These are phyloP conservation scores for Penicillium paradoxum DNA, from an alignment of 495 filamentous ascomycete species.

Conservation along the genomic window DNA sequence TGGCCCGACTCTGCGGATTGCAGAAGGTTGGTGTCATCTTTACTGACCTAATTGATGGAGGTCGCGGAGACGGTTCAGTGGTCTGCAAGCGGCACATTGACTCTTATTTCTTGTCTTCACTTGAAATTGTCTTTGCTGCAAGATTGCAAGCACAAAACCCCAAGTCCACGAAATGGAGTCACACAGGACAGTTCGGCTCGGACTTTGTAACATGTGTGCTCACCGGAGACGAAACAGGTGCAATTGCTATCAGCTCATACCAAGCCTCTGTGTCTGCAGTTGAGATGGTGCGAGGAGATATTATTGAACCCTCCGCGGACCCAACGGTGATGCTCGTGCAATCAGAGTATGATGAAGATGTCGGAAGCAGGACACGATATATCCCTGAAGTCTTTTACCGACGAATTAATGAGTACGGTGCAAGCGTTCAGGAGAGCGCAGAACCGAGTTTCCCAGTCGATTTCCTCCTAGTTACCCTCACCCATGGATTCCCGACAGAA, in stretches of 20 bases:
- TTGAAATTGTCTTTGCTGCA: slow-evolving; percentile 86
- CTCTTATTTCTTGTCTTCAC: slow-evolving; percentile 88
- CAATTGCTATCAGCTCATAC: slow-evolving; percentile 84
- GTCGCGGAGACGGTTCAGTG: slow-evolving; percentile 71
- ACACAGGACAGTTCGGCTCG: slow-evolving; percentile 88
- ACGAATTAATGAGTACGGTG: slow-evolving; percentile 92
- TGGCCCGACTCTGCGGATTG: slow-evolving; percentile 80
- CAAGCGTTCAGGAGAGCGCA: slow-evolving; percentile 93
- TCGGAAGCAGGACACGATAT: slow-evolving; percentile 70
- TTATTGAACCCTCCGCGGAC: slow-evolving; percentile 91
- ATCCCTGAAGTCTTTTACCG: slow-evolving; percentile 98
- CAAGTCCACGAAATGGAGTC: slow-evolving; percentile 94
- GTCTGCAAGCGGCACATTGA: slow-evolving; percentile 95
- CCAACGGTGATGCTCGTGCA: slow-evolving; percentile 92
- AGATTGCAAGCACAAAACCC: slow-evolving; percentile 82
- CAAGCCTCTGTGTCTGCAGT: slow-evolving; percentile 92
- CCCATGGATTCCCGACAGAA: slow-evolving; percentile 87
- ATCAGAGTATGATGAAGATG: slow-evolving; percentile 76
- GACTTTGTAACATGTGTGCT: slow-evolving; percentile 96
- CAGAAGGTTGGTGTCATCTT: slow-evolving; percentile 92
- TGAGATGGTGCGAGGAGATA: slow-evolving; percentile 94
- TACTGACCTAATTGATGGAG: slow-evolving; percentile 86
- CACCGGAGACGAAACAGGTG: slow-evolving; percentile 82
- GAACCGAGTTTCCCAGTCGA: slow-evolving; percentile 95
- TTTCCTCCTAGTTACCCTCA: slow-evolving; percentile 91